Evolutionary conservation across 257 asterid species (phyloP).

Genomic region (Parsonsia alboflavescens): DNA sequence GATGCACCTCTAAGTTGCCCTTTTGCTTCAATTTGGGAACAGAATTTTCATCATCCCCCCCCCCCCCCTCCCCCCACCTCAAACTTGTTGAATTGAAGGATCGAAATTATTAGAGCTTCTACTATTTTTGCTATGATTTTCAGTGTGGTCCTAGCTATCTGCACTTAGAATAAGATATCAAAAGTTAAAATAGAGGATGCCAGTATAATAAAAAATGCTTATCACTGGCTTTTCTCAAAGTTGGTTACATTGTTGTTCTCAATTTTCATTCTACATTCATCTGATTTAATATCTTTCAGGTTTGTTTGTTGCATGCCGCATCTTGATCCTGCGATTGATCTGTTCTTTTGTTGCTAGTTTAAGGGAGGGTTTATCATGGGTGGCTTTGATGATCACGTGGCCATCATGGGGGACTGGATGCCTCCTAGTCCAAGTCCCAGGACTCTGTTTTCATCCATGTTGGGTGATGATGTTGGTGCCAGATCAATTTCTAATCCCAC

Average conservation of each 20-base stretch:
- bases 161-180: not conserved
- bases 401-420: slow-evolving; percentile 71
- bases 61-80: too few species aligned
- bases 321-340: not conserved
- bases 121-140: not conserved
- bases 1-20: not conserved
- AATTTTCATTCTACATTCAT: slow-evolving; percentile 1
- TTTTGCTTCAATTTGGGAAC: slow-evolving; percentile 1
- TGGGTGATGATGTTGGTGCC: slow-evolving; percentile 32
- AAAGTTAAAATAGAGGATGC: not conserved
- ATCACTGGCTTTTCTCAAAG: not conserved
- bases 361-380: slow-evolving; percentile 34
- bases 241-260: not conserved
- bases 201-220: not conserved
- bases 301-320: slow-evolving; percentile 11
- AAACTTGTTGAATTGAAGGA: too few species aligned
- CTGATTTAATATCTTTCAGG: slow-evolving; percentile 11
- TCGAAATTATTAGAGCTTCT: not conserved
- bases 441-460: slow-evolving; percentile 43
- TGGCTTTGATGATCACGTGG: slow-evolving; percentile 63
- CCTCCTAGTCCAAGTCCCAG: slow-evolving; percentile 55
- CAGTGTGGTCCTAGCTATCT: not conserved
- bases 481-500: slow-evolving; percentile 24
- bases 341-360: slow-evolving; percentile 14
- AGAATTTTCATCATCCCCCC: not conserved